Evolutionary conservation across 495 filamentous ascomycete species (phyloP), one percentile per base, ranked within the genome.

Genomic region (Penicillium diatomitis): DNA sequence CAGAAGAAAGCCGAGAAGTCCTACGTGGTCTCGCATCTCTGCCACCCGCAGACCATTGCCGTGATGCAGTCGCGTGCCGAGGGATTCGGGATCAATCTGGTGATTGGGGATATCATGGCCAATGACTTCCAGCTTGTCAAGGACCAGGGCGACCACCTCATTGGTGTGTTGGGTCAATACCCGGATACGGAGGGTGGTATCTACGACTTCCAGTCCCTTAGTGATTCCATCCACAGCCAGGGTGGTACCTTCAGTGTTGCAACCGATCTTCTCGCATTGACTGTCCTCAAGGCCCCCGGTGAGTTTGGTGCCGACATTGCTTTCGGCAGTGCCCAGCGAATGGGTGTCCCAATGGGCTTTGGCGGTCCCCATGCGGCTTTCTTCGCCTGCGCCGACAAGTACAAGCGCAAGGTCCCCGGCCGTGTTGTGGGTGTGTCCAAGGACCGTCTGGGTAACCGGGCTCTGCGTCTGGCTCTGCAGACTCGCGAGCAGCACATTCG

Each of bases 261-360:
- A 29, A 96, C 92, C 1, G 92, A 98, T 69, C 76, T 97, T 44
- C 68, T 97, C 4, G 91, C 94, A 29, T 68, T 98, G 69, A 96
- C 94, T 4, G 63, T 92, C 6, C 74, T 98, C 31, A 95, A 86
- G 50, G 88, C 92, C 2, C 92, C 92, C 2, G 91, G 90, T 8
- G 94, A 98, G 62, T 96, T 92, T 71, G 92, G 92, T 10, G 92
- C 92, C 4, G 92, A 98, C 66, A 91, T 98, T 56, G 92, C 91
- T 5, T 95, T 98, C 65, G 92, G 92, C 47, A 96, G 84, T 64
- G 81, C 92, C n/a, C 92, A 98, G 72, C 73, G 92, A 48, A 82
- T 98, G 52, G 92, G 92, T 63, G 89, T 98, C 3, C 92, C 92
- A 2, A 80, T 97, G 63, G 92, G 94, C 38, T 95, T 84, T 60